Conservation (phyloP, 2,329 filamentous ascomycete species). For the Emmonsia crescens region DNA sequence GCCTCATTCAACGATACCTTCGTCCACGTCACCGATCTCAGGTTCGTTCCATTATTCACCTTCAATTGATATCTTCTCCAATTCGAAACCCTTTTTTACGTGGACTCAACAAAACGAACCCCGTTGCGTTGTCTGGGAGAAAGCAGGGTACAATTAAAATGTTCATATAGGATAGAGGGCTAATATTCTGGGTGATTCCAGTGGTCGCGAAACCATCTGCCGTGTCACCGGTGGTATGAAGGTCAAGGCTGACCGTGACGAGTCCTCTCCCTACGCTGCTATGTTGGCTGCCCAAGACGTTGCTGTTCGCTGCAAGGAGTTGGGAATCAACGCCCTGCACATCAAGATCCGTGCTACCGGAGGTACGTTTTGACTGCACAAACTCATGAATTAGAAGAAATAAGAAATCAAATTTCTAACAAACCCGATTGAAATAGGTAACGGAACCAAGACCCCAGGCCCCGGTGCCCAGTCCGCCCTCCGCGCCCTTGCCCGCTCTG, state of each 20-base stretch:
- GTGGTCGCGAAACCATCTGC: conserved; percentile 99
- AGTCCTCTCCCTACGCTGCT: conserved; percentile 98
- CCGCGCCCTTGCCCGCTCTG: conserved; percentile 94
- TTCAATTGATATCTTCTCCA: not conserved
- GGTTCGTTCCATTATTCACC: conserved; percentile 42
- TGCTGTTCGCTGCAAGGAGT: conserved; percentile 77
- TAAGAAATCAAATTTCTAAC: not conserved
- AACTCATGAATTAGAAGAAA: not conserved
- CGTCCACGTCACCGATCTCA: conserved; percentile 99
- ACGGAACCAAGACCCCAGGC: conserved; percentile 99
- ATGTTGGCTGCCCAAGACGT: conserved; percentile 99
- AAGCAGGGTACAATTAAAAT: not conserved
- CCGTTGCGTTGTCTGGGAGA: not conserved
- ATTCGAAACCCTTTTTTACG: not conserved
- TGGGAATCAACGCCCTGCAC: conserved; percentile 91
- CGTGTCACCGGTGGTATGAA: conserved; percentile 99
- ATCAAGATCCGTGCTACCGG: conserved; percentile 99
- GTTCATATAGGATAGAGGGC: conserved; percentile 32
- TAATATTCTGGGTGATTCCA: conserved; percentile 58
- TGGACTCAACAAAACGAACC: too few species aligned
- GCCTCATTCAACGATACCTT: conserved; percentile 89
- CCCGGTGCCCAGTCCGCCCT: conserved; percentile 98
- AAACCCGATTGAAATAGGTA: conserved; percentile 45
- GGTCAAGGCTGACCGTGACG: conserved; percentile 99
- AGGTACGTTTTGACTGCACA: conserved; percentile 47